These are phyloP conservation scores for Rhamnella rubrinervis DNA, from an alignment of 331 rosid genomes.

Conservation along the genomic window DNA sequence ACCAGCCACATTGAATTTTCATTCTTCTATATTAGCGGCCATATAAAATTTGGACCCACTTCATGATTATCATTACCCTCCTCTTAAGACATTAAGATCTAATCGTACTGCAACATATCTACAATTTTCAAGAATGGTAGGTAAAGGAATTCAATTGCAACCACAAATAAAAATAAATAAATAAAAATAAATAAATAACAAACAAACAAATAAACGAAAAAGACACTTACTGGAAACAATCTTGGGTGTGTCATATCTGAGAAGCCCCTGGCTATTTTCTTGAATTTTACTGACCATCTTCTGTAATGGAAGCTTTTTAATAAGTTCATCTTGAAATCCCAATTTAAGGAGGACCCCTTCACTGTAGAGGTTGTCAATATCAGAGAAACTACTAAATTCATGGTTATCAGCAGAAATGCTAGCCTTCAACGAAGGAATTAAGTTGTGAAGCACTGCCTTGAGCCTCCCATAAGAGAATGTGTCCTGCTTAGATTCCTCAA, in stretches of 20 bases:
- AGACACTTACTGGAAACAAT: slow-evolving; percentile 73
- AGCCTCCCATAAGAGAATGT: slow-evolving; percentile 73
- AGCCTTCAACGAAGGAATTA: slow-evolving; percentile 75
- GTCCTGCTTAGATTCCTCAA: slow-evolving; percentile 76
- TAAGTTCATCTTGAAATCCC: slow-evolving; percentile 66
- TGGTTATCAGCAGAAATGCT: slow-evolving; percentile 51
- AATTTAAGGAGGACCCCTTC: slow-evolving; percentile 61
- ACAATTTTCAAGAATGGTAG: no score
- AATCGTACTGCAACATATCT: background rate
- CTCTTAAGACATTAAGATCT: background rate
- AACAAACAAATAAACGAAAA: background rate
- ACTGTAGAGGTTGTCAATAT: slow-evolving; percentile 84
- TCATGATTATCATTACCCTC: background rate
- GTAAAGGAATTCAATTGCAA: no score
- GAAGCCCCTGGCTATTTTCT: slow-evolving; percentile 61
- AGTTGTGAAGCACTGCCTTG: slow-evolving; percentile 71
- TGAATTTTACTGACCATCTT: slow-evolving; percentile 52
- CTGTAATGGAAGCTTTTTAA: slow-evolving; percentile 64
- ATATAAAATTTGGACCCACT: background rate
- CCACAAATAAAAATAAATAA: background rate
- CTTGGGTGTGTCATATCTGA: slow-evolving; percentile 76
- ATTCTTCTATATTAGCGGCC: background rate
- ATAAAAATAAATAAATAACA: no score
- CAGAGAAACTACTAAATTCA: slow-evolving; percentile 71
- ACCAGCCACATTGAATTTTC: background rate